These are phyloP conservation scores for Aspergillus pseudoviridinutans DNA, from an alignment of 2,329 filamentous ascomycete species.

Conservation along the genomic window DNA sequence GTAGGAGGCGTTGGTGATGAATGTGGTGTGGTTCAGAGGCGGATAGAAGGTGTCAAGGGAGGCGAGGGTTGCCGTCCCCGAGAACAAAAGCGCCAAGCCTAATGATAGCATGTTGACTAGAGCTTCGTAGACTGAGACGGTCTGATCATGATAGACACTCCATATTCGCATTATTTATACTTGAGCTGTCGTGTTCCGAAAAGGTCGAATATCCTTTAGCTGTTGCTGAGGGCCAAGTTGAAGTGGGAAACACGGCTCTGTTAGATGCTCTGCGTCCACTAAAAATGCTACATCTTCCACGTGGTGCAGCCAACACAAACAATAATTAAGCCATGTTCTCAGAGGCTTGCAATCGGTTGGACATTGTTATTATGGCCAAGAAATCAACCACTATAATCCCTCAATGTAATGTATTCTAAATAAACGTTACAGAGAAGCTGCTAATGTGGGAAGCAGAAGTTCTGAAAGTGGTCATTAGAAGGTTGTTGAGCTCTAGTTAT, in stretches of 20 bases:
- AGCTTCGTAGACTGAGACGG: background rate
- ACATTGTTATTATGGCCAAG: background rate
- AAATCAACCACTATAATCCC: background rate
- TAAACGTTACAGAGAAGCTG: too few relatives aligned
- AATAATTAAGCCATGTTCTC: background rate
- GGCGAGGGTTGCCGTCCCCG: background rate
- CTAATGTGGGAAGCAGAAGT: background rate
- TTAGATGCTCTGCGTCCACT: background rate
- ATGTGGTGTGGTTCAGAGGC: slow-evolving; percentile 35
- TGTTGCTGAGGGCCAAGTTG: background rate
- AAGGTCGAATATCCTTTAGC: background rate
- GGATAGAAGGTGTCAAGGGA: slow-evolving; percentile 30
- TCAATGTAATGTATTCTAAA: background rate
- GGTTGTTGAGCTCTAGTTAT: background rate
- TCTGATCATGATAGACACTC: background rate
- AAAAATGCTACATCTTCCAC: background rate
- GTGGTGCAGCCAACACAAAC: background rate
- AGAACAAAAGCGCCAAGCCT: background rate
- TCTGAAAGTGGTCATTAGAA: background rate
- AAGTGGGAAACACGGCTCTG: background rate
- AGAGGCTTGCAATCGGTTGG: background rate
- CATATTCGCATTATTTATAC: background rate
- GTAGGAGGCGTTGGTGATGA: slow-evolving; percentile 32
- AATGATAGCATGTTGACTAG: background rate
- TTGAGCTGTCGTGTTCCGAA: background rate